Conservation (phyloP, 73 alveolate genomes). For the Paramecium sonneborni region DNA sequence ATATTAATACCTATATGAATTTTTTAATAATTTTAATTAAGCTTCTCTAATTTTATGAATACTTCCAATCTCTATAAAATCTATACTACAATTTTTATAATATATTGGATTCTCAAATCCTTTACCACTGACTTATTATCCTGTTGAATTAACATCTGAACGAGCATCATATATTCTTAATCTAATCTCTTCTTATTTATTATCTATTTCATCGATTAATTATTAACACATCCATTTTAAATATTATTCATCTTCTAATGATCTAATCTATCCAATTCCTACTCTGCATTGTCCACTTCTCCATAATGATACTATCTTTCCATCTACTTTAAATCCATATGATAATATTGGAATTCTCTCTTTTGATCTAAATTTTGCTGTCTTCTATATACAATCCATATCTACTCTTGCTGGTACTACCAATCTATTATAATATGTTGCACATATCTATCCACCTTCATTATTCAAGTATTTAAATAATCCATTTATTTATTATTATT, state of each 20-base stretch:
- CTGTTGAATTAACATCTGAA: conserved; percentile 89
- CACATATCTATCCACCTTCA: conserved; percentile 31
- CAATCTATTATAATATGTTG: conserved; percentile 40
- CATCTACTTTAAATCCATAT: conserved; percentile 7
- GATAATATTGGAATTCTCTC: conserved; percentile 57
- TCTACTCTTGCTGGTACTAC: conserved; percentile 49
- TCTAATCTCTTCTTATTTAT: neutral
- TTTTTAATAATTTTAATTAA: conserved; percentile 44
- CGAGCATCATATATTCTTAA: conserved; percentile 84
- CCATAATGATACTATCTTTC: conserved; percentile 49
- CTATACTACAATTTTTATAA: conserved; percentile 83
- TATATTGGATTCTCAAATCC: conserved; percentile 89
- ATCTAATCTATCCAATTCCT: conserved; percentile 56
- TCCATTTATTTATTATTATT: neutral
- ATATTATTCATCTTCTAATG: conserved; percentile 50
- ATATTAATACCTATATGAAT: conserved; percentile 23
- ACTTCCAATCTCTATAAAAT: conserved; percentile 90
- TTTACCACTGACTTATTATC: conserved; percentile 89
- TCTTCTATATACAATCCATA: neutral
- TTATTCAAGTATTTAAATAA: conserved; percentile 52
- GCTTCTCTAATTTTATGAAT: conserved; percentile 95
- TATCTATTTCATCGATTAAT: neutral
- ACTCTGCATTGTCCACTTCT: conserved; percentile 51
- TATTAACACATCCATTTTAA: neutral
- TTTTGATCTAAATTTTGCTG: conserved; percentile 57